Evolutionary conservation across 1,139 yeast species (phyloP), one percentile per base, ranked within the genome.

Genomic region (Ogataea hybrid): DNA sequence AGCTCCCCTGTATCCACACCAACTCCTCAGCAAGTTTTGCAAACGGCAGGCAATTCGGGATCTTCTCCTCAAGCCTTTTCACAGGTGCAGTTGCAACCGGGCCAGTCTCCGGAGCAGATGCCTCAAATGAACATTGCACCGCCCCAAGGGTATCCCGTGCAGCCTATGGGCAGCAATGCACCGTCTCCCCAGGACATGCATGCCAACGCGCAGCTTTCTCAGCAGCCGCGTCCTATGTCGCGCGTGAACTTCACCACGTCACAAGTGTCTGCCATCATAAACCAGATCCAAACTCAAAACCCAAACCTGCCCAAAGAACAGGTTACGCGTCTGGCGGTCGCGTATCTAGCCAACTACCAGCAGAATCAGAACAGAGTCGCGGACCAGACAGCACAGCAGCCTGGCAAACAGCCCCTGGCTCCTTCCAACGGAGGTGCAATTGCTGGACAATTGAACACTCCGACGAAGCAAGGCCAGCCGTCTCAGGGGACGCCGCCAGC

Each of bases 311-410:
- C 83, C 3, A 80, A 81, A 48, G 86, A 81, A 44, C 88, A 84
- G 53, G 89, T 83, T 2, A 80, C 87, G 0, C 78, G 80, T 52
- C 66, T 81, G 47, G 90, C 90, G 0, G 86, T 85, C 7, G 77
- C 81, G 25, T 83, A 82, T 55, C 65, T 84, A 46, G 84, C 85
- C 3, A 76, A 71, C 47, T 62, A 76, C 22, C 82, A 76, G 42
- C 79, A 76, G 35, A 73, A 68, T 40, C 55, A 53, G 69, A 68
- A 46, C 66, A 62, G 55, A 57, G 60, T 44, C 15, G 41, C 48
- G 14, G 40, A 35, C 15, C 33, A 28, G 35, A 25, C 39, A 2
- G 29, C 28, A 6, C 48, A 25, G 35, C 42, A 32, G 37, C 56
- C 54, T 34, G 57, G 55, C 40, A 55, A 52, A 37, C 61, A 49